Conservation (phyloP, 768 basidiomycete genomes). For the Agaricus subrufescens region DNA sequence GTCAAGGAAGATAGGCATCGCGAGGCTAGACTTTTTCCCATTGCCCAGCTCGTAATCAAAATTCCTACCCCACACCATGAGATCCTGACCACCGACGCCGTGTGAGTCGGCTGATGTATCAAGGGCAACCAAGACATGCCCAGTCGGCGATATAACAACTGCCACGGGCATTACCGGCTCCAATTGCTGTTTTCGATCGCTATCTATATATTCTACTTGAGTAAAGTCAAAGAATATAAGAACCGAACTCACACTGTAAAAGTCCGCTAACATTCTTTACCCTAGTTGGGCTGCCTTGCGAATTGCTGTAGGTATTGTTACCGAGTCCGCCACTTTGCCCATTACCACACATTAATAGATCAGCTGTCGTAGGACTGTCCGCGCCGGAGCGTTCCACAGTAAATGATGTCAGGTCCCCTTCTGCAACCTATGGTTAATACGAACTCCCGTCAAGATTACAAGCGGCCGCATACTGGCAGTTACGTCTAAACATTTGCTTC, state of each 20-base stretch:
- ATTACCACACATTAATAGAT: constrained; percentile 74
- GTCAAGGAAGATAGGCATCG: constrained; percentile 49
- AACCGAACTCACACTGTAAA: constrained; percentile 67
- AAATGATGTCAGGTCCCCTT: constrained; percentile 77
- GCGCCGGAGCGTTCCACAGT: constrained; percentile 49
- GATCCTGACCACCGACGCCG: constrained; percentile 56
- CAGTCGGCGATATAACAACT: constrained; percentile 66
- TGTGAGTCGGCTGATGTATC: constrained; percentile 51
- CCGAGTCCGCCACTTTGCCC: constrained; percentile 82
- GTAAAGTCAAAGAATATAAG: background rate
- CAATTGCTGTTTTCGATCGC: constrained; percentile 55
- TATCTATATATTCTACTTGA: constrained; percentile 39
- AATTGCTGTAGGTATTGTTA: constrained; percentile 61
- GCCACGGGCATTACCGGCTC: constrained; percentile 59
- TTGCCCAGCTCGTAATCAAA: constrained; percentile 73
- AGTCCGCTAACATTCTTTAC: constrained; percentile 81
- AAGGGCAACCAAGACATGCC: constrained; percentile 73
- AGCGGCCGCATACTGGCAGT: constrained; percentile 45
- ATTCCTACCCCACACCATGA: constrained; percentile 72
- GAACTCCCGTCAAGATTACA: background rate
- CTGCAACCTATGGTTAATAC: constrained; percentile 25
- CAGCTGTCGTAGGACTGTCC: constrained; percentile 23
- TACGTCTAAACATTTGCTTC: constrained; percentile 60
- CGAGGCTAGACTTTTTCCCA: constrained; percentile 58
- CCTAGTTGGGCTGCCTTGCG: constrained; percentile 64